These are phyloP conservation scores for Syncephalastrum racemosum DNA, from an alignment of 371 early-diverging fungal species.

Conservation along the genomic window DNA sequence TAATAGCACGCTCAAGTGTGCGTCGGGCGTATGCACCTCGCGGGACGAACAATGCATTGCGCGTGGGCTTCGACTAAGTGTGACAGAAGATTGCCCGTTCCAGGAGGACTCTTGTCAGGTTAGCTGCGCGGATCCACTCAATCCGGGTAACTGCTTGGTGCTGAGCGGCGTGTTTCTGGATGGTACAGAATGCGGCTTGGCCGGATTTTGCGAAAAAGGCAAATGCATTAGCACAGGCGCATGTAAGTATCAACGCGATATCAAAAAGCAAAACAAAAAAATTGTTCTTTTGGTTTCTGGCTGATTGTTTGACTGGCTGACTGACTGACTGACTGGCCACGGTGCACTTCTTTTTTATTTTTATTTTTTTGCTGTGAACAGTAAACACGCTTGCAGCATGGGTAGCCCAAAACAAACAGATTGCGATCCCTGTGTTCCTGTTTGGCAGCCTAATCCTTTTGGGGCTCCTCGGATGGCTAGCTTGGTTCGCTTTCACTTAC, in stretches of 20 bases:
- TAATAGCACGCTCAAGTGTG: slow-evolving; percentile 66
- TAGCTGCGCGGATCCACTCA: slow-evolving; percentile 64
- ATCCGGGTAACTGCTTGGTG: slow-evolving; percentile 53
- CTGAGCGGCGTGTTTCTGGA: slow-evolving; percentile 80
- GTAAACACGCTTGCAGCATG: slow-evolving; percentile 50
- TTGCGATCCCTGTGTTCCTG: slow-evolving; percentile 58
- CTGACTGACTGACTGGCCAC: too few species aligned
- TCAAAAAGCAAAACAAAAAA: neutral
- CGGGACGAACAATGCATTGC: slow-evolving; percentile 82
- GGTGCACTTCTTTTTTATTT: neutral
- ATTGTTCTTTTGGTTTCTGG: neutral
- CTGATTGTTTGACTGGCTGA: neutral
- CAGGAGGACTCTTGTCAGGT: slow-evolving; percentile 66
- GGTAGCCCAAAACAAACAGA: slow-evolving; percentile 46
- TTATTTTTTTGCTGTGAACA: slow-evolving; percentile 14
- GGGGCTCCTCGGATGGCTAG: slow-evolving; percentile 28
- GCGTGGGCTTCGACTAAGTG: slow-evolving; percentile 56
- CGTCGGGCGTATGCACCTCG: slow-evolving; percentile 88
- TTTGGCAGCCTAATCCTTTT: slow-evolving; percentile 50
- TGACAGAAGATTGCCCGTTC: slow-evolving; percentile 47
- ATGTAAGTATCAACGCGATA: slow-evolving; percentile 30
- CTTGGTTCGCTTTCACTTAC: slow-evolving; percentile 26
- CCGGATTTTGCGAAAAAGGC: slow-evolving; percentile 62
- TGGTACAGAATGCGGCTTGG: slow-evolving; percentile 88
- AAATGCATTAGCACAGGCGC: slow-evolving; percentile 45